Conservation (phyloP, 192 early-diverging fungal species). For the Coemansia sp. region DNA sequence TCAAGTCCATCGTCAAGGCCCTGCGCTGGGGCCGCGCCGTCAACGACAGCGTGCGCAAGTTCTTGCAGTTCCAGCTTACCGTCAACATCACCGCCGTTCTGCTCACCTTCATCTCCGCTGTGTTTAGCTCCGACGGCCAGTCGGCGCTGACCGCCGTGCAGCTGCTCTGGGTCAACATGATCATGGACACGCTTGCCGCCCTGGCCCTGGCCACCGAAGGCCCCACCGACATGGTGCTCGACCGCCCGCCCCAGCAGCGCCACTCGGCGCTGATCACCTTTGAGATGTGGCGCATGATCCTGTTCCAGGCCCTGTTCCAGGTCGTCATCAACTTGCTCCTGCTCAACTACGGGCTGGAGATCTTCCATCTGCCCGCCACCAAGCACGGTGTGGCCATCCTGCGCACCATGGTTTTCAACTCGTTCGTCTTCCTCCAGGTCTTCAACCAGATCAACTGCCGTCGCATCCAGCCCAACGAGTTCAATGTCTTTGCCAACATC, state of each 20-base stretch:
- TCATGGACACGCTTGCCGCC: slow-evolving; percentile 99
- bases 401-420: slow-evolving; percentile 87
- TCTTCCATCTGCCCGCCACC: slow-evolving; percentile 58
- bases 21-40: slow-evolving; percentile 96
- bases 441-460: slow-evolving; percentile 91
- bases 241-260: slow-evolving; percentile 80
- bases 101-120: slow-evolving; percentile 73
- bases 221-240: slow-evolving; percentile 76
- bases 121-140: slow-evolving; percentile 59
- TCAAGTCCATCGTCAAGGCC: slow-evolving; percentile 94
- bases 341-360: slow-evolving; percentile 62
- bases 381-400: slow-evolving; percentile 49
- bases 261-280: slow-evolving; percentile 82
- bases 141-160: slow-evolving; percentile 93
- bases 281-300: slow-evolving; percentile 95
- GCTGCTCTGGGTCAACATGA: slow-evolving; percentile 97
- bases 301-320: slow-evolving; percentile 88
- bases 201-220: slow-evolving; percentile 95
- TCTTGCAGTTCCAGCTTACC: slow-evolving; percentile 98
- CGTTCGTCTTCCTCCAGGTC: slow-evolving; percentile 87
- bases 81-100: slow-evolving; percentile 92
- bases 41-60: slow-evolving; percentile 97
- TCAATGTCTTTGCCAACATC: slow-evolving; percentile 87
- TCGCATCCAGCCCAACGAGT: slow-evolving; percentile 80
- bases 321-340: slow-evolving; percentile 73